phyloP scores from a whole-genome alignment of 139 green algal species.

The Monoraphidium neglectum region DNA sequence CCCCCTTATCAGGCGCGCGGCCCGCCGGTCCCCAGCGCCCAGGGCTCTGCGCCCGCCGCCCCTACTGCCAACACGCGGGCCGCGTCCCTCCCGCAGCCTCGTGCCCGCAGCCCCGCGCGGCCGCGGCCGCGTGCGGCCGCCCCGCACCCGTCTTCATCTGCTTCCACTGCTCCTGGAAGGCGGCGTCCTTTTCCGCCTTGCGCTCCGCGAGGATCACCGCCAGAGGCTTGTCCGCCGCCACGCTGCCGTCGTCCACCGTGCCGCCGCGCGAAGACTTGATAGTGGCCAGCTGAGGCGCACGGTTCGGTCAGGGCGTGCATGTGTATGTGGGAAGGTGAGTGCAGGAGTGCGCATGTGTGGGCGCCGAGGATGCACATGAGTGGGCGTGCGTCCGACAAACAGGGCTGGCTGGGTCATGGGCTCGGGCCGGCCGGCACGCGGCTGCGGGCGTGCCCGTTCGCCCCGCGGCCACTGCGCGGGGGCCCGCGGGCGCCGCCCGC shows the following conservation, averaged over 20 bases:
- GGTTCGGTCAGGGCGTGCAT: too few species aligned
- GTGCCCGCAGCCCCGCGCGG: neutral
- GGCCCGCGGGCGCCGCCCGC: too few species aligned
- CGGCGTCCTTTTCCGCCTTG: slow-evolving; percentile 77
- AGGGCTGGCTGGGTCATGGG: too few species aligned
- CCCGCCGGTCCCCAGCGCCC: too few species aligned
- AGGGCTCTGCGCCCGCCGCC: neutral
- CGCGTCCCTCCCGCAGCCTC: neutral
- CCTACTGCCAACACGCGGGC: neutral
- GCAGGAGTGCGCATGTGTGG: too few species aligned
- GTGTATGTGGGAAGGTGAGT: too few species aligned
- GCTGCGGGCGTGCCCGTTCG: too few species aligned
- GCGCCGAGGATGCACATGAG: too few species aligned
- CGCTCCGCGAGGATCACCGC: slow-evolving; percentile 70
- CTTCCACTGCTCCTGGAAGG: slow-evolving; percentile 77
- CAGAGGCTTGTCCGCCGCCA: slow-evolving; percentile 64
- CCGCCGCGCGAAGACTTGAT: slow-evolving; percentile 51
- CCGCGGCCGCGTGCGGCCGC: neutral
- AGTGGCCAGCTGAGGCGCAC: slow-evolving; percentile 54
- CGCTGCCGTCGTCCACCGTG: slow-evolving; percentile 54
- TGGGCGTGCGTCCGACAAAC: too few species aligned
- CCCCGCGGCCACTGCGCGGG: too few species aligned
- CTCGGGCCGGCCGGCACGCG: too few species aligned
- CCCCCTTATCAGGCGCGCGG: neutral
- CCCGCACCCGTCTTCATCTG: slow-evolving; percentile 73